Base-by-base conservation (phyloP, 495 filamentous ascomycete genomes). In the Acidiella bohemica region DNA sequence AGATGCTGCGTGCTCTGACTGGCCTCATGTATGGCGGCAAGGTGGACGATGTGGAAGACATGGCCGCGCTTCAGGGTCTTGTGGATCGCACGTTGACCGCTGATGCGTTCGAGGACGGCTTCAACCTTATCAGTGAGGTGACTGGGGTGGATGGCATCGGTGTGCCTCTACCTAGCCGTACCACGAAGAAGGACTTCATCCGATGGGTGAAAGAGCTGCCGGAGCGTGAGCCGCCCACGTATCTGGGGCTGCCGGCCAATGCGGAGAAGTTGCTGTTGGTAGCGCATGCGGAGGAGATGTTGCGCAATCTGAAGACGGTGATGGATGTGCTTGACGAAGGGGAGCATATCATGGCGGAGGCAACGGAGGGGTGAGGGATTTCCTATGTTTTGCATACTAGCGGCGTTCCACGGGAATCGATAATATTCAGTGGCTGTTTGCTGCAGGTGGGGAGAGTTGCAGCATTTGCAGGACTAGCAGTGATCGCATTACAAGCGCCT, bases 11-110 rank as follows among this genome's bases (percentile, higher is more conserved):
- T 43, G 86, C 83, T 32, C 78, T 99, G 8, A 71, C 96, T 35
- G 79, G 78, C 6, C 86, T 95, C 58, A 94, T 82, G 38, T 99
- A 99, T 58, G 92, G 92, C 49, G 90, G 90, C 53, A 99, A 99
- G 65, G 83, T 99, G 47, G 90, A 99, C 53, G 78, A 93, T 51
- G 78, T 81, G 36, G 78, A 61, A n/a, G 90, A 99, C 63, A 94
- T 85, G 61, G 53, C 61, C 25, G 70, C 76, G 32, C 70, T 99
- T 5, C 62, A 68, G 31, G 54, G 65, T 37, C 68, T 99, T 9
- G 88, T 96, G 34, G 62, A 76, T 36, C 66, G 59, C 22, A 73
- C 88, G 58, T 66, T 99, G 32, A 94, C 84, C 0, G 81, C 87
- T 0, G 67, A 75, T 1, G 88, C 90, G 4, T 99, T 85, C 52